Evolutionary conservation across 1,284 basidiomycete species (phyloP), one percentile per base, ranked within the genome.

Genomic region (Ustilago loliicola): DNA sequence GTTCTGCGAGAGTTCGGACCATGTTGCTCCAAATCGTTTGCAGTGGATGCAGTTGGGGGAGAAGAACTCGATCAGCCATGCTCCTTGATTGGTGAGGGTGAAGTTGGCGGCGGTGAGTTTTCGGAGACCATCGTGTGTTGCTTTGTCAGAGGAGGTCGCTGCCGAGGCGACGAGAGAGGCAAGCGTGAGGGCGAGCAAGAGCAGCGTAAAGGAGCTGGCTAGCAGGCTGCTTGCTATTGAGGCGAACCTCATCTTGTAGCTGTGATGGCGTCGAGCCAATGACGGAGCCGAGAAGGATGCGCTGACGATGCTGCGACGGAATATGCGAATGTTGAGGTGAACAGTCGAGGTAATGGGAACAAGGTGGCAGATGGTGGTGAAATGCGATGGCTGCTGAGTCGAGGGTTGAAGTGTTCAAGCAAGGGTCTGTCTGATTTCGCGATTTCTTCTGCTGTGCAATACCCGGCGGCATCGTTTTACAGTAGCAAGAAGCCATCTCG

Each of bases 31-130:
- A 78, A 95, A 94, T 0, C 87, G 80, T 47, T 89, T 89, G 87
- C 94, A 95, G 83, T 95, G 93, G n/a, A 86, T 84, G 83, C 94
- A 95, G 77, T 91, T 92, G 0, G 94, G 94, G 90, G 75, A 76
- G 66, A 72, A 85, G 68, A 83, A 85, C 71, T 85, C 84, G 59
- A 85, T 78, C 30, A 85, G 67, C 84, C 84, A 85, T 6, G 83
- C 75, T 23, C 82, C 82, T 2, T 80, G 48, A 17, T 73, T 50
- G 19, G 75, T 80, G 54, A 80, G 70, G 1, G 70, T 77, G 21
- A 83, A 85, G 66, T 85, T 85, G 59, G 77, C 54, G 7, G 70
- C 62, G 3, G 80, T 80, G 55, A 83, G 71, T 27, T 80, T 73
- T 32, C 75, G 69, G 1, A 78, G 72, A n/a, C 72, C 76, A 13